phyloP scores from a whole-genome alignment of 495 filamentous ascomycete genomes.

The Pyronema domesticum region DNA sequence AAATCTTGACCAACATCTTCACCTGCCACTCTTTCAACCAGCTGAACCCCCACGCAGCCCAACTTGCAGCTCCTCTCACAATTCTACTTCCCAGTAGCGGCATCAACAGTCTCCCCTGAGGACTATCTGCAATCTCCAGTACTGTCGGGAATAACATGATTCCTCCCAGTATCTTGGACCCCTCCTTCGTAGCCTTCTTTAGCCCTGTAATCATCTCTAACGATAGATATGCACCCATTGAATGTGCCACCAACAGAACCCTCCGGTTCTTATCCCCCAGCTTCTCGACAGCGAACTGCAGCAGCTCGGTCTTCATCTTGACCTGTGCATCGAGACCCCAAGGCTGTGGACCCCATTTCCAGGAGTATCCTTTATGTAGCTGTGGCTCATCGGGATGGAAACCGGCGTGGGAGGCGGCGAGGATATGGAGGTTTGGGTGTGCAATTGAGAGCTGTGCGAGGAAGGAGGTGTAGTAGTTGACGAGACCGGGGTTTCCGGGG shows the following conservation, averaged over 20 bases:
- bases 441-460: conserved; percentile 30
- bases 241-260: conserved; percentile 68
- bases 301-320: neutral
- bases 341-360: neutral
- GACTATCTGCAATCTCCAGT: conserved; percentile 49
- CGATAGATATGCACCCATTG: conserved; percentile 61
- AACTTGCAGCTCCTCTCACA: neutral
- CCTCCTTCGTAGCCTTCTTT: conserved; percentile 14
- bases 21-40: conserved; percentile 29
- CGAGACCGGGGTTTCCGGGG: conserved; percentile 72
- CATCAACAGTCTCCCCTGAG: conserved; percentile 40
- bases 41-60: conserved; percentile 26
- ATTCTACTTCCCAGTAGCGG: conserved; percentile 17
- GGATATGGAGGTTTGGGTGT: conserved; percentile 34
- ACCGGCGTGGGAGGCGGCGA: conserved; percentile 54
- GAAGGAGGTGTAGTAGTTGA: conserved; percentile 64
- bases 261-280: conserved; percentile 14
- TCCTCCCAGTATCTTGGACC: conserved; percentile 32
- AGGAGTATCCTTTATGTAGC: neutral
- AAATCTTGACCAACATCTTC: conserved; percentile 27
- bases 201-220: conserved; percentile 41
- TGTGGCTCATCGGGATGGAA: neutral
- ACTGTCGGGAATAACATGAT: conserved; percentile 66
- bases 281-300: neutral
- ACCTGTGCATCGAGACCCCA: neutral